Conservation (phyloP, 2,329 filamentous ascomycete genomes). For the Hypoxylon sp. region DNA sequence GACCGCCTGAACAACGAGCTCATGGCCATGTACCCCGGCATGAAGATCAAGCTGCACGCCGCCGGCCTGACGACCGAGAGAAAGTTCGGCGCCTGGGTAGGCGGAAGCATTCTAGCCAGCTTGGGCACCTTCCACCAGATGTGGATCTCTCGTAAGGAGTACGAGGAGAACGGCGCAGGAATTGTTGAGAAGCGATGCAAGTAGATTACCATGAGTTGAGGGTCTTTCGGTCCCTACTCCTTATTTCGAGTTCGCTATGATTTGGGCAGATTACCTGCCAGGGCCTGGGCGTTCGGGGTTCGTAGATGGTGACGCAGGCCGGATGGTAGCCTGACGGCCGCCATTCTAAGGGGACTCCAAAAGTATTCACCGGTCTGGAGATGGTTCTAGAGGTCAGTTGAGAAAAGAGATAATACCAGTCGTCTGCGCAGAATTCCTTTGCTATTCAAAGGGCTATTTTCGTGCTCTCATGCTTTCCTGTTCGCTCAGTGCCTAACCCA, state of each 20-base stretch:
- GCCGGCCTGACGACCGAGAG: constrained; percentile 87
- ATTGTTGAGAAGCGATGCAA: constrained; percentile 98
- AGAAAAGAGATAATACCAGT: neutral
- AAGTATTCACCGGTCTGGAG: constrained; percentile 7
- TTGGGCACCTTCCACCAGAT: constrained; percentile 98
- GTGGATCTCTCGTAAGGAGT: constrained; percentile 98
- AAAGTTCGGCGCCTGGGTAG: constrained; percentile 94
- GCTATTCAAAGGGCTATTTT: neutral
- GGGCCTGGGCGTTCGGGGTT: constrained; percentile 42
- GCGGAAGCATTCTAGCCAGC: constrained; percentile 93
- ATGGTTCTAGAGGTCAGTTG: neutral
- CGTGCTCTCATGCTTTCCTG: neutral
- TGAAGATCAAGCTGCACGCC: constrained; percentile 87
- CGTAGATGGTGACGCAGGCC: constrained; percentile 25
- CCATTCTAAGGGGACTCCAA: constrained; percentile 13
- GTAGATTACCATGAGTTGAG: too few relatives aligned
- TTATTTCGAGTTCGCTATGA: constrained; percentile 8
- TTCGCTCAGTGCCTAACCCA: neutral
- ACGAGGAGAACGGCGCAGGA: constrained; percentile 88
- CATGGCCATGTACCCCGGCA: constrained; percentile 79
- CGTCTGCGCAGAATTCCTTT: neutral
- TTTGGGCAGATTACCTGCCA: constrained; percentile 7
- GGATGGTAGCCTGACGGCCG: neutral
- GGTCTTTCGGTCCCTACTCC: neutral
- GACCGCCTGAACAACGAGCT: constrained; percentile 90